These are phyloP conservation scores for Aspergillus sp. DNA, from an alignment of 2,329 filamentous ascomycete species.

Conservation along the genomic window DNA sequence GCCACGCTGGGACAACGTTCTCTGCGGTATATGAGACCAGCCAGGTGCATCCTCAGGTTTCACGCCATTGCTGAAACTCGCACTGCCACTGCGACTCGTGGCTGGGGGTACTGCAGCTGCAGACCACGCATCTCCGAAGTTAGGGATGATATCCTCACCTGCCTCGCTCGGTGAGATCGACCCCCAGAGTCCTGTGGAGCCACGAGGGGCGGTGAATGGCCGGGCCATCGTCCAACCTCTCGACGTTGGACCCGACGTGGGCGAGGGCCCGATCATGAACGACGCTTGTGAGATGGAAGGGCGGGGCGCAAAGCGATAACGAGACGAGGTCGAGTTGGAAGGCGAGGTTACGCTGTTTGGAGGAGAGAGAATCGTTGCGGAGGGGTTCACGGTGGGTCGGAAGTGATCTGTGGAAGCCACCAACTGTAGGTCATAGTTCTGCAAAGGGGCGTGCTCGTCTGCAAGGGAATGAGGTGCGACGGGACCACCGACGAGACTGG, in stretches of 20 bases:
- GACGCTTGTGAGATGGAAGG: constrained; percentile 24
- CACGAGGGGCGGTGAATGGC: constrained; percentile 21
- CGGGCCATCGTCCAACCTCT: constrained; percentile 23
- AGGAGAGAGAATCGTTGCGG: constrained; percentile 24
- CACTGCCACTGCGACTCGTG: constrained; percentile 2
- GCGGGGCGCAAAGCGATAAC: constrained; percentile 30
- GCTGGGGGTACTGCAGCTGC: not conserved
- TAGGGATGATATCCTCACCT: constrained; percentile 35
- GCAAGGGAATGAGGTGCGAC: constrained; percentile 2
- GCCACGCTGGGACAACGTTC: constrained; percentile 32
- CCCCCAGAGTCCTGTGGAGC: constrained; percentile 35
- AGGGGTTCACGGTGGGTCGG: constrained; percentile 44
- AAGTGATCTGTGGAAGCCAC: constrained; percentile 62
- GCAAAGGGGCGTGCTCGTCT: constrained; percentile 35
- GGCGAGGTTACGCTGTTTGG: constrained; percentile 20
- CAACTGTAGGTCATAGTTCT: constrained; percentile 58
- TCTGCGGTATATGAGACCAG: constrained; percentile 24
- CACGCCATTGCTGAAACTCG: not conserved
- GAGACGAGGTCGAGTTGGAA: constrained; percentile 23
- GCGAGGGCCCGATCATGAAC: constrained; percentile 23
- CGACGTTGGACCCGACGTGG: constrained; percentile 12
- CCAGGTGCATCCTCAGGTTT: constrained; percentile 4
- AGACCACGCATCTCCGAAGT: constrained; percentile 31
- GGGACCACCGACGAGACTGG: constrained; percentile 6
- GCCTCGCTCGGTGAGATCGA: constrained; percentile 17